Conservation (phyloP, 2,329 filamentous ascomycete species). For the Akanthomyces uredinophilus region DNA sequence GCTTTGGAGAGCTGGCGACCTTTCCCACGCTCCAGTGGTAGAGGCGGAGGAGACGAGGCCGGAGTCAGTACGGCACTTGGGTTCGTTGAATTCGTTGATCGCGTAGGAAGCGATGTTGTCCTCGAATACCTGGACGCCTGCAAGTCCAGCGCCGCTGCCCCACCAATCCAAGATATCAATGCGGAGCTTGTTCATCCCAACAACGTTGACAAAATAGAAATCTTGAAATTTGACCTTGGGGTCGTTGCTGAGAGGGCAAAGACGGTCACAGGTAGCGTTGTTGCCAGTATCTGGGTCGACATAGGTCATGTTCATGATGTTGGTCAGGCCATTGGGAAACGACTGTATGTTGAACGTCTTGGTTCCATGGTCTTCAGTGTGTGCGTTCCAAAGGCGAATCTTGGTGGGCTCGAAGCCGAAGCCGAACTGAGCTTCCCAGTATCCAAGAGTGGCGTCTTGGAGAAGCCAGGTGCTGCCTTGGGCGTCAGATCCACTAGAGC, state of each 20-base stretch:
- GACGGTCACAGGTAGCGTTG: conserved; percentile 68
- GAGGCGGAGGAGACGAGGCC: conserved; percentile 57
- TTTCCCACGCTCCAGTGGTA: conserved; percentile 67
- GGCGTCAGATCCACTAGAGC: conserved; percentile 61
- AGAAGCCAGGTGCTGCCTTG: conserved; percentile 76
- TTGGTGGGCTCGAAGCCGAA: conserved; percentile 86
- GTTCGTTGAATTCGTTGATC: conserved; percentile 82
- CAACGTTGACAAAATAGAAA: conserved; percentile 80
- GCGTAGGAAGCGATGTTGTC: conserved; percentile 84
- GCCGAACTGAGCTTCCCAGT: conserved; percentile 75
- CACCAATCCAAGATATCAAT: conserved; percentile 86
- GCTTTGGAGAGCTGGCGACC: conserved; percentile 63
- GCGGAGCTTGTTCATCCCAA: conserved; percentile 84
- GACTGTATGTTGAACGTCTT: conserved; percentile 84
- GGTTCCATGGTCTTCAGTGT: conserved; percentile 76
- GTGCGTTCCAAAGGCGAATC: conserved; percentile 82
- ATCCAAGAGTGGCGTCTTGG: conserved; percentile 67
- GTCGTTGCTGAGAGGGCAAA: conserved; percentile 77
- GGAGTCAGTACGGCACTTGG: conserved; percentile 59
- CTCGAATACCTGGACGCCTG: conserved; percentile 82
- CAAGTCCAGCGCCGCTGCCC: conserved; percentile 75
- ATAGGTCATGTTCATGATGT: conserved; percentile 95
- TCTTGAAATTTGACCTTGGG: conserved; percentile 68
- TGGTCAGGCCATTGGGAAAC: conserved; percentile 57
- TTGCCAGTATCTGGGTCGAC: conserved; percentile 67